Evolutionary conservation across 179 eudicot species (phyloP).

Genomic region (Carnegiea gigantea): DNA sequence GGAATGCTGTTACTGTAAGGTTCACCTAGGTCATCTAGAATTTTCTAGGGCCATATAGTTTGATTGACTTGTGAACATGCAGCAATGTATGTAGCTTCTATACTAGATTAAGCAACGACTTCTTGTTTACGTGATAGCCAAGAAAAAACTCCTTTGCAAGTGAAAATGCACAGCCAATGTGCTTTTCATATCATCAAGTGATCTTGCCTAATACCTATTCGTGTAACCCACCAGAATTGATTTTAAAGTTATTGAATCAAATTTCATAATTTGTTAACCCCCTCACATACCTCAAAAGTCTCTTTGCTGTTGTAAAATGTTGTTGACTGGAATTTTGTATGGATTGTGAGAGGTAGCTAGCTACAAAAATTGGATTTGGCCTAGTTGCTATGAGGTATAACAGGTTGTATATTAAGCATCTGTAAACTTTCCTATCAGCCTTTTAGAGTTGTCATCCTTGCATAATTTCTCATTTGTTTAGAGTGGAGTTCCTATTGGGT

Average conservation of each 20-base stretch:
- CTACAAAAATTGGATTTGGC: constrained; percentile 4
- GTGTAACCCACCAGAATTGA: too few relatives aligned
- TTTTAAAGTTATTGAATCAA: neutral
- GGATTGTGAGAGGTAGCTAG: constrained; percentile 7
- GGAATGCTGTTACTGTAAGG: too few relatives aligned
- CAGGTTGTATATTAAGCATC: constrained; percentile 15
- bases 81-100: too few relatives aligned
- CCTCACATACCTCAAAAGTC: constrained; percentile 12
- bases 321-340: constrained; percentile 16
- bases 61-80: too few relatives aligned
- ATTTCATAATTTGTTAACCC: neutral
- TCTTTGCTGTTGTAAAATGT: constrained; percentile 1
- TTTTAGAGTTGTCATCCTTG: constrained; percentile 11
- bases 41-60: too few relatives aligned
- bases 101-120: too few relatives aligned
- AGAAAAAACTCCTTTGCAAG: too few relatives aligned
- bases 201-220: too few relatives aligned
- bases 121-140: too few relatives aligned
- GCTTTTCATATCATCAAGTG: too few relatives aligned
- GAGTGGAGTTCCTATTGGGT: neutral
- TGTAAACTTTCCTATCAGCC: neutral
- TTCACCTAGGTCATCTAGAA: too few relatives aligned
- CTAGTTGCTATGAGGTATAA: constrained; percentile 20
- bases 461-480: neutral
- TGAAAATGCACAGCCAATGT: too few relatives aligned